Conservation (phyloP, 1,284 basidiomycete species). For the Ceratobasidium sp. region DNA sequence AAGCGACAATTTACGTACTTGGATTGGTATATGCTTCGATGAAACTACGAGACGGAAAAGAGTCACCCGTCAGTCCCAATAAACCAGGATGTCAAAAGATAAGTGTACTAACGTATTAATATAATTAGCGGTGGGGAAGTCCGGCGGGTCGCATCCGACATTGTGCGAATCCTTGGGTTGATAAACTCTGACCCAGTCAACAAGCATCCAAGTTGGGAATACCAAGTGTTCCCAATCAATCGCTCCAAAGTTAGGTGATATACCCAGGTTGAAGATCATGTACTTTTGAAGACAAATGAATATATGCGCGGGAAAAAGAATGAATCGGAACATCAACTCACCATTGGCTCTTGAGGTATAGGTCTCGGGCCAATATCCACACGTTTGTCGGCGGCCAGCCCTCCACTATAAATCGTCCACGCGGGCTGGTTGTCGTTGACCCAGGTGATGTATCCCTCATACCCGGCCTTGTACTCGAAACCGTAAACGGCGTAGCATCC, state of each 20-base stretch:
- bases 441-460: constrained; percentile 80
- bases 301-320: not conserved
- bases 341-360: constrained; percentile 86
- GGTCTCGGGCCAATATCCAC: constrained; percentile 76
- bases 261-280: constrained; percentile 81
- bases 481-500: constrained; percentile 64
- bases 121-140: constrained; percentile 78
- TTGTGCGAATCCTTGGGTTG: constrained; percentile 71
- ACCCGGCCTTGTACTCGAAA: constrained; percentile 67
- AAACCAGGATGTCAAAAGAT: constrained; percentile 44
- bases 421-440: constrained; percentile 65
- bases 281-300: constrained; percentile 55
- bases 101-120: constrained; percentile 71
- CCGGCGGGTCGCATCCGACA: constrained; percentile 83
- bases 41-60: not conserved
- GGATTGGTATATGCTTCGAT: constrained; percentile 16
- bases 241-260: constrained; percentile 77
- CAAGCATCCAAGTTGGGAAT: constrained; percentile 57
- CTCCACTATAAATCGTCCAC: constrained; percentile 77
- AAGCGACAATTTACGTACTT: not conserved
- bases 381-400: constrained; percentile 68
- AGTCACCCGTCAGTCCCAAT: constrained; percentile 53
- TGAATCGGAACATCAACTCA: constrained; percentile 45
- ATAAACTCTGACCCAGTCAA: constrained; percentile 89
- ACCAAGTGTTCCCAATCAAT: constrained; percentile 68